Conservation (phyloP, 2,329 filamentous ascomycete species). For the Pyrenochaeta sp. region DNA sequence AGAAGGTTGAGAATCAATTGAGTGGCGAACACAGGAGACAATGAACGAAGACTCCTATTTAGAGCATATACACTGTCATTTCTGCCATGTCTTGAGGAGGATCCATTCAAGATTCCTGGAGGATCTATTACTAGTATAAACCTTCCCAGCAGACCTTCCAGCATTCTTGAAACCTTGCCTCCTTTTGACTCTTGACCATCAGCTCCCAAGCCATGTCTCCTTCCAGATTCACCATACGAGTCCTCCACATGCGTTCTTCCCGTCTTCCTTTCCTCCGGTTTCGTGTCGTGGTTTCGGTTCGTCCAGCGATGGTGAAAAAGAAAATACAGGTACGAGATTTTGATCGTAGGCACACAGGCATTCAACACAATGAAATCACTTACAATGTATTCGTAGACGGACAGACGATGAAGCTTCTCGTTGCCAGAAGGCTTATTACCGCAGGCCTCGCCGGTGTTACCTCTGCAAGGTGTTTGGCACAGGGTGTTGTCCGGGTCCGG, state of each 20-base stretch:
- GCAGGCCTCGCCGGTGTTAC: not conserved
- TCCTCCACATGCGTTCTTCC: not conserved
- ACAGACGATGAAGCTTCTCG: not conserved
- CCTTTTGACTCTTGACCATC: not conserved
- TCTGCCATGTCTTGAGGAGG: not conserved
- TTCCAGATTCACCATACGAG: not conserved
- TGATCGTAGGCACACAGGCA: conserved; percentile 1
- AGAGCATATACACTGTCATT: not conserved
- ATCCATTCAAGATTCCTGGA: not conserved
- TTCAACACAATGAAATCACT: not conserved
- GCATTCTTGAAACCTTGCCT: not conserved
- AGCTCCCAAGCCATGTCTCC: not conserved
- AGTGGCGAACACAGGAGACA: no score
- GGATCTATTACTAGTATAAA: not conserved
- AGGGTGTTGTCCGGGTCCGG: not conserved
- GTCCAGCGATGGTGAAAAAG: not conserved
- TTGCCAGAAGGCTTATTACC: not conserved
- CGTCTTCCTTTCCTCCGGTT: not conserved
- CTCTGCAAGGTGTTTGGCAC: not conserved
- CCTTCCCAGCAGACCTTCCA: not conserved
- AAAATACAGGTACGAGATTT: not conserved
- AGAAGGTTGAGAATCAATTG: not conserved
- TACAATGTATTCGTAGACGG: not conserved
- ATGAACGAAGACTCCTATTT: not conserved
- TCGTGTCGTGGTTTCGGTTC: not conserved